Base-by-base conservation (phyloP, 352 stramenopile genomes). In the Lagenidium giganteum region DNA sequence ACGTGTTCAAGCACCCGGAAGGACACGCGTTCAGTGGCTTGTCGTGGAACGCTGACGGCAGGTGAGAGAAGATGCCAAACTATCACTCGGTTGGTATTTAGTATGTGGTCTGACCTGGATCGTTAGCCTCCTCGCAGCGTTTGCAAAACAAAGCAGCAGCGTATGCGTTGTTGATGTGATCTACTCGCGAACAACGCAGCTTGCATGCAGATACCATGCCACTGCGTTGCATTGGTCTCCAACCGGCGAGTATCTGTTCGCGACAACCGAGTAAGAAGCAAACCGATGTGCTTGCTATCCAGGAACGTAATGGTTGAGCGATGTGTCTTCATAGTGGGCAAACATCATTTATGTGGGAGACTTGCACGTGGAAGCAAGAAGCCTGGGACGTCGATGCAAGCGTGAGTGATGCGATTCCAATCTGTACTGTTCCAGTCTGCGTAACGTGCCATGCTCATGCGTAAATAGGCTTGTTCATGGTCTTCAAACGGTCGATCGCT, bases 301-400 rank as follows among this genome's bases (percentile, higher is more conserved):
- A 39, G 17, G 3, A 33, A 17, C 29, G 2, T 38, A 7, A 38
- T 16, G 3, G 28, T 21, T 18, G 13, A 28, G 30, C 18, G 24
- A 32, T 22, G 20, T 3, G 45, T 29, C 39, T 18, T 44, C 26
- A 28, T 27, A 22, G 2, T 44, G 86, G 77, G 23, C 61, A n/a
- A n/a, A n/a, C n/a, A n/a, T n/a, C n/a, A n/a, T n/a, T n/a, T n/a
- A 74, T 84, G 54, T 84, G 72, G 71, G 72, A 84, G 44, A 79
- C 72, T 11, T 32, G 74, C 24, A 81, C 69, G 22, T 84, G 72
- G 72, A 75, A 78, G 49, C 56, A 55, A 52, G 72, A 84, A 35
- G 70, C 62, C 3, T 84, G 72, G 72, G 69, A 84, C 20, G 30
- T 84, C 14, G 55, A 63, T 30, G 55, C 60, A 1, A 54, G 51